Base-by-base conservation (phyloP, 2,329 filamentous ascomycete genomes). In the Sporothrix humicola region DNA sequence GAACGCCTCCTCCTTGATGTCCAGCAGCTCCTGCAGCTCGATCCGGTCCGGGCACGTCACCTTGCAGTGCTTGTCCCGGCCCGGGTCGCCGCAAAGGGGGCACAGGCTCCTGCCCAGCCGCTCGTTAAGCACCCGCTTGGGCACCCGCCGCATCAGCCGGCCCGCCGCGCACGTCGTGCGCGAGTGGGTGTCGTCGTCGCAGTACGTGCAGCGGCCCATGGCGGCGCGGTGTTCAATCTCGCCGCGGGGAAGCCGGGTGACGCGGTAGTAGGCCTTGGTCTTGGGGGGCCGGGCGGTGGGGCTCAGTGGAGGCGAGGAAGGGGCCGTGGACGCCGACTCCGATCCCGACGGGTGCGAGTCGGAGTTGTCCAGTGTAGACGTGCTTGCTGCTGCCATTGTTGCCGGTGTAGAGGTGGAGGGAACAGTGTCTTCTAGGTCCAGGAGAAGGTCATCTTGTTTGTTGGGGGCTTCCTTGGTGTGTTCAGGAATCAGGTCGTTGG, bases 61-160 rank as follows among this genome's bases (percentile, higher is more conserved):
- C 61, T 76, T 76, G 52, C 17, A 63, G 56, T 76, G 75, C 3
- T 48, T 23, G 50, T 72, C 66, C 1, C 23, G 7, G n/a, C 46
- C 20, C 0, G 74, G 73, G 48, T 76, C 75, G 50, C 75, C 75
- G 17, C 75, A 76, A 9, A 76, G 48, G 1, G 75, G 75, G 20
- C 75, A 76, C 42, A 75, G 54, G 7, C 46, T 12, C 10, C 6
- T 6, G 17, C 68, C 48, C 2, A 76, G 56, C 7, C 75, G 74
- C 0, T 0, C 0, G 52, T 69, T 42, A 9, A 76, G 74, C 23
- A 52, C 44, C 20, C 13, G n/a, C 63, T 52, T 71, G 46, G 73
- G 37, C 12, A 76, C 75, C 9, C 69, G 71, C 31, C 75, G 74
- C 74, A 76, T 74, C 26, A 76, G 56, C 7, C 75, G 75, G 3